Evolutionary conservation across 495 filamentous ascomycete genomes (phyloP), one percentile per base, ranked within the genome.

Genomic region (Penicillium cataractarum): DNA sequence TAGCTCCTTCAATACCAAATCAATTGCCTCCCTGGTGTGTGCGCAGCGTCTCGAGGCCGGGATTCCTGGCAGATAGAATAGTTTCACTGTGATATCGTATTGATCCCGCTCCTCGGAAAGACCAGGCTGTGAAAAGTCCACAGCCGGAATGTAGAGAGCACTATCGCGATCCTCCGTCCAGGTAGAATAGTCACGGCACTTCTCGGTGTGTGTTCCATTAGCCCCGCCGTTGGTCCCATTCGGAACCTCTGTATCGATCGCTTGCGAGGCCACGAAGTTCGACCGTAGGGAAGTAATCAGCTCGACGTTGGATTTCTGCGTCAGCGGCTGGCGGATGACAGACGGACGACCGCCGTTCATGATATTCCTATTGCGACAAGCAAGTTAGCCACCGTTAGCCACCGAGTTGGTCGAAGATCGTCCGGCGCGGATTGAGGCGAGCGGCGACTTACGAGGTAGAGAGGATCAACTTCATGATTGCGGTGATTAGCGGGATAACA

Each of bases 71-170:
- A 97, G 83, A 73, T 94, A 96, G 83, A 97, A 97, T 22, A 97
- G 78, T 72, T 97, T 97, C 44, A 92, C 87, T 0, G 93, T 97
- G 71, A 97, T 96, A 75, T 96, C 91, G 80, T 97, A 97, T 65
- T 91, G 86, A 57, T 82, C 77, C 6, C 88, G 82, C 65, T 95
- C 91, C 71, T 97, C 93, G 29, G 87, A 78, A 24, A 97, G 77
- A 0, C 89, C 88, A 17, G 86, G 84, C 35, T 80, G 73, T n/a
- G 82, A 76, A 80, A 90, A 91, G 71, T 92, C 86, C 57, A 91
- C 85, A 44, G 87, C 83, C 37, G 93, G 93, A 51, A 97, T 87
- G 65, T 90, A 95, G 40, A 93, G 82, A 3, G 80, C 79, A 39
- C 78, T 81, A 8, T 80, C 83, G 35, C 86, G 75, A 40, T 80